These are phyloP conservation scores for Melampsora americana DNA, from an alignment of 1,284 basidiomycete genomes.

Conservation along the genomic window DNA sequence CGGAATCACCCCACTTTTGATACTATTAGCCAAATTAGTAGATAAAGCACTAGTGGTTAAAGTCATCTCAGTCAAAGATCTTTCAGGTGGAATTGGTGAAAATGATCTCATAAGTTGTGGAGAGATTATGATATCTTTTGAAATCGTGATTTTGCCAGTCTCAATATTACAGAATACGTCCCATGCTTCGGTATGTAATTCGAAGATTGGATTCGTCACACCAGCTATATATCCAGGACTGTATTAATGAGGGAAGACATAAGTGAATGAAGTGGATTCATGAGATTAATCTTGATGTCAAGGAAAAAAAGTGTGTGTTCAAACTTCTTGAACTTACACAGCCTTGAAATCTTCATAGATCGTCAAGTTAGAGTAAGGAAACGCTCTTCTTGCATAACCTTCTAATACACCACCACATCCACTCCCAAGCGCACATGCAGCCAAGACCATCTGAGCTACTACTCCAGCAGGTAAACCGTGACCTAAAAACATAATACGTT, in stretches of 20 bases:
- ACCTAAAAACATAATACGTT: conserved; percentile 89
- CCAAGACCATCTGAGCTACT: conserved; percentile 83
- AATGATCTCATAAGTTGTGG: conserved; percentile 9
- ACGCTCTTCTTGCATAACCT: conserved; percentile 81
- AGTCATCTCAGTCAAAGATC: conserved; percentile 29
- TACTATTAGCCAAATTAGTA: not conserved
- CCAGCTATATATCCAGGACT: conserved; percentile 90
- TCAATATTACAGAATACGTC: conserved; percentile 88
- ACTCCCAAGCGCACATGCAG: conserved; percentile 84
- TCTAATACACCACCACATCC: conserved; percentile 79
- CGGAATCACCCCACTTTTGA: not conserved
- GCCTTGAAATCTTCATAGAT: conserved; percentile 84
- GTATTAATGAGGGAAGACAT: conserved; percentile 10
- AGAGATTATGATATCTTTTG: conserved; percentile 65
- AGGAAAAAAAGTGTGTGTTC: too few species aligned
- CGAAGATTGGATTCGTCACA: conserved; percentile 93
- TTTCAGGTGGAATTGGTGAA: conserved; percentile 24
- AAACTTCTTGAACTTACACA: conserved; percentile 65
- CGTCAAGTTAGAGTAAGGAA: conserved; percentile 87
- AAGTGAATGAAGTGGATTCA: not conserved
- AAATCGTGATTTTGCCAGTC: conserved; percentile 75
- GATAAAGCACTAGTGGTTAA: not conserved
- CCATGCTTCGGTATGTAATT: conserved; percentile 62
- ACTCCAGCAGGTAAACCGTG: conserved; percentile 70
- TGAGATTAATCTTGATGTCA: too few species aligned